Evolutionary conservation across 1,284 basidiomycete genomes (phyloP), one percentile per base, ranked within the genome.

Genomic region (Lentinula novae-zelandiae): DNA sequence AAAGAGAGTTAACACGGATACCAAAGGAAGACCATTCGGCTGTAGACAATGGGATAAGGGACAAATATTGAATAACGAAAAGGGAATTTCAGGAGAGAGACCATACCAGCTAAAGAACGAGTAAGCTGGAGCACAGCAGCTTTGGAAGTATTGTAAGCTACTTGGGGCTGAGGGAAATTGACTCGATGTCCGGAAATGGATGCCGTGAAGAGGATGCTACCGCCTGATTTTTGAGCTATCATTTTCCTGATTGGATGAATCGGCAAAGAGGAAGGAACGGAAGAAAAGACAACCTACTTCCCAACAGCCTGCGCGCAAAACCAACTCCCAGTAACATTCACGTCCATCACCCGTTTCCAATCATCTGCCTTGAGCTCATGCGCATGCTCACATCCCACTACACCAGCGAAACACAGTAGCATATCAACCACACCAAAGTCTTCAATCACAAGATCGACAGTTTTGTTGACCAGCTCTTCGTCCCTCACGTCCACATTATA

Each of bases 291-390:
- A 2, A 68, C 72, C 57, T 49, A 76, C 78, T 69, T 75, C 52
- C 71, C 75, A 33, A 73, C 76, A 0, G 75, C 70, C 61, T 77
- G 74, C 2, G 78, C 76, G 58, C 75, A 78, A 51, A 79, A 61
- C 73, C 73, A 78, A 55, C 75, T 75, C 13, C 78, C 79, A 3
- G 74, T 81, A 22, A 71, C 71, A 58, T 79, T 80, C 46, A 77
- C 66, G 46, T 80, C 75, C 20, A 78, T 53, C 5, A 76, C 71
- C 36, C 69, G 66, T 60, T 66, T 70, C 77, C 75, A 79, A 36
- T 74, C 70, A n/a, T 68, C 69, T 0, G 68, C 48, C 15, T 46
- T 50, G 44, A 75, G 58, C 15, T 76, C 72, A 15, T 67, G 62
- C 3, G 76, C 72, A 53, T 76, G 70, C 1, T 63, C 65, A 31